A percentile compares a stretch with the other conserved stretches of the same genome.
Evolutionary conservation across 78 protist genomes (phyloP).

Genomic region (Carpediemonas membranifera): DNA sequence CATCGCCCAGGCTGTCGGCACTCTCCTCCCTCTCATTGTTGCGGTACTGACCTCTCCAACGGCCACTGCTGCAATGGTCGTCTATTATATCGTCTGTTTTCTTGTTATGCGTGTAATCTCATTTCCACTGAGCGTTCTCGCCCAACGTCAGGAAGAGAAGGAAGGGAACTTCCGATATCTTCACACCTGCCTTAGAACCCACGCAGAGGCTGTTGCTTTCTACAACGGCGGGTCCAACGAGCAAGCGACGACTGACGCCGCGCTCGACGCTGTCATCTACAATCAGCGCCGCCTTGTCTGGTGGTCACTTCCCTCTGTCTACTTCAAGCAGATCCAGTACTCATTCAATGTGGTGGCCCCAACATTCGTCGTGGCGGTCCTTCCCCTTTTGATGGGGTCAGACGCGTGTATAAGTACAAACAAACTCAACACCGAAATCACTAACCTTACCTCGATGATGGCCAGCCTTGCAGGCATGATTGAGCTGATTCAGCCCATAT

Average conservation of each 20-base stretch:
- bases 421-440: neutral
- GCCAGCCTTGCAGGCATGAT: too few relatives aligned
- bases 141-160: neutral
- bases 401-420: neutral
- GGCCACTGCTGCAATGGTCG: neutral
- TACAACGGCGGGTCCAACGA: constrained; percentile 10
- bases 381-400: neutral
- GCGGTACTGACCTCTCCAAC: too few relatives aligned
- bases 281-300: neutral
- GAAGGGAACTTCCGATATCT: constrained; percentile 21
- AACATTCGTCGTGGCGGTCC: neutral
- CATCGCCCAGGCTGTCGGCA: too few relatives aligned
- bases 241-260: neutral
- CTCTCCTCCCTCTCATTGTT: too few relatives aligned
- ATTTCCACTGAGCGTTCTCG: neutral
- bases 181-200: constrained; percentile 35
- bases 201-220: constrained; percentile 47
- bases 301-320: neutral
- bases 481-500: neutral
- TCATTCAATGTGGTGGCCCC: neutral
- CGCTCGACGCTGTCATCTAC: neutral
- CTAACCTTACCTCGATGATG: neutral
- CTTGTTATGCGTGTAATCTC: neutral
- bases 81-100: neutral
- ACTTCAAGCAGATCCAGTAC: neutral